Conservation (phyloP, 495 filamentous ascomycete genomes). For the Pyrenula aspistea region DNA sequence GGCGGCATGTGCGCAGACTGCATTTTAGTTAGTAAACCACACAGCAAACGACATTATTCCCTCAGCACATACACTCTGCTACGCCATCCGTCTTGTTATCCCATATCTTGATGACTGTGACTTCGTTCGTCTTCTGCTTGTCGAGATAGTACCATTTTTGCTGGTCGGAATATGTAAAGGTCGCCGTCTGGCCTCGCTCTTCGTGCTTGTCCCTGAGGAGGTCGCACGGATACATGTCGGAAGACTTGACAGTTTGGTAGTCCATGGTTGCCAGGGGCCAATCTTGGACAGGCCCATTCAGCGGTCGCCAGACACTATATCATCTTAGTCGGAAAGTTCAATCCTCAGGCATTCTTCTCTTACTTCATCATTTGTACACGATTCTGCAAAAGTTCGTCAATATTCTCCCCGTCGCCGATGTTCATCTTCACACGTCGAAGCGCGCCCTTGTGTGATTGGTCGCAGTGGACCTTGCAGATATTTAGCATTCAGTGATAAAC, state of each 20-base stretch:
- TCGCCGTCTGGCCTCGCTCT: constrained; percentile 6
- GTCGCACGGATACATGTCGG: constrained; percentile 5
- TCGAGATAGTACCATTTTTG: constrained; percentile 7
- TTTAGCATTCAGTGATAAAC: neutral
- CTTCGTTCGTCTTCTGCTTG: constrained; percentile 1
- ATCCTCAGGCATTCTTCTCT: neutral
- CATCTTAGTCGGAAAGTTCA: neutral
- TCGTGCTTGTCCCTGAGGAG: constrained; percentile 4
- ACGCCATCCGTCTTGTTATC: constrained; percentile 1
- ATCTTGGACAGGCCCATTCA: constrained; percentile 5
- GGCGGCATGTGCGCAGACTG: neutral
- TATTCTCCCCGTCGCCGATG: neutral
- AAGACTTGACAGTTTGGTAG: constrained; percentile 1
- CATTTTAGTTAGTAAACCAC: neutral
- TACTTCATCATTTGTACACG: neutral
- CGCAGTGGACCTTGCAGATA: constrained; percentile 3
- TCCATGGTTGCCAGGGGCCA: constrained; percentile 10
- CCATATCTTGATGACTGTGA: constrained; percentile 6
- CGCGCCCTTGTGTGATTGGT: constrained; percentile 3
- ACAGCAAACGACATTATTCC: too few species aligned
- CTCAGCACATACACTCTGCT: constrained; percentile 2
- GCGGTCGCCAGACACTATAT: constrained; percentile 7
- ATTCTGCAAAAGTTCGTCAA: neutral
- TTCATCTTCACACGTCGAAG: constrained; percentile 2
- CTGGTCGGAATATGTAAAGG: neutral